Evolutionary conservation across 495 filamentous ascomycete genomes (phyloP).

Genomic region (Hyaloscypha hepaticicola): DNA sequence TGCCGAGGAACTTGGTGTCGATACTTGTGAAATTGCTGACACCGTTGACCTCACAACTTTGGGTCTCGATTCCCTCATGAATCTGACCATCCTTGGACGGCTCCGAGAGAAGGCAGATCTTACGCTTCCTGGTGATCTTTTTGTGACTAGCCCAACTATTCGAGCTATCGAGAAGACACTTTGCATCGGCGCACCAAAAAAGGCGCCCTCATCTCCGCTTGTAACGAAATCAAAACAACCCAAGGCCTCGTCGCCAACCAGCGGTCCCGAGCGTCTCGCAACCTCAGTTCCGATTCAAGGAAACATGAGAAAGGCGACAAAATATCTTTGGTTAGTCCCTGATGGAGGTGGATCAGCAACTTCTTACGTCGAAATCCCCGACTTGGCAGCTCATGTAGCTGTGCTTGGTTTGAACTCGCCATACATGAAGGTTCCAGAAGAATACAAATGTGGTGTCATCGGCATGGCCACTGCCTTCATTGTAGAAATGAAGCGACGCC

Average conservation of each 20-base stretch:
- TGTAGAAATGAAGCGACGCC: conserved; percentile 59
- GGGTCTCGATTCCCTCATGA: conserved; percentile 64
- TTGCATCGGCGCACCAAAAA: not conserved
- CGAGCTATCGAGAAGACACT: conserved; percentile 24
- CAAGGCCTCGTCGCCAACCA: not conserved
- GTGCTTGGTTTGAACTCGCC: conserved; percentile 66
- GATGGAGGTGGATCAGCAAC: conserved; percentile 73
- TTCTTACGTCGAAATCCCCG: conserved; percentile 57
- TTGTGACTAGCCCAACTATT: conserved; percentile 42
- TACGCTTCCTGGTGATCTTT: conserved; percentile 47
- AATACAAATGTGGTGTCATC: conserved; percentile 53
- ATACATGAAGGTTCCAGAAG: conserved; percentile 56
- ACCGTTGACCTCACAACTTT: conserved; percentile 50
- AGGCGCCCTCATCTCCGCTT: conserved; percentile 40
- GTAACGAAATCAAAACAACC: conserved; percentile 14
- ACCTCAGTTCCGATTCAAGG: conserved; percentile 63
- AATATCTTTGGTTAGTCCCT: conserved; percentile 69
- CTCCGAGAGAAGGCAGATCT: conserved; percentile 58
- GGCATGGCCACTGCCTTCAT: conserved; percentile 56
- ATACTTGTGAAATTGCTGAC: conserved; percentile 59
- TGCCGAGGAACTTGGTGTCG: conserved; percentile 61
- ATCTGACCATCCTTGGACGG: conserved; percentile 52
- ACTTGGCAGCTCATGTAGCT: conserved; percentile 40
- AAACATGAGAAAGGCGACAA: conserved; percentile 55
- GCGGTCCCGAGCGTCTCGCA: conserved; percentile 26